phyloP scores from a whole-genome alignment of 257 asterid species.

The Nicotiana obtusifolia region DNA sequence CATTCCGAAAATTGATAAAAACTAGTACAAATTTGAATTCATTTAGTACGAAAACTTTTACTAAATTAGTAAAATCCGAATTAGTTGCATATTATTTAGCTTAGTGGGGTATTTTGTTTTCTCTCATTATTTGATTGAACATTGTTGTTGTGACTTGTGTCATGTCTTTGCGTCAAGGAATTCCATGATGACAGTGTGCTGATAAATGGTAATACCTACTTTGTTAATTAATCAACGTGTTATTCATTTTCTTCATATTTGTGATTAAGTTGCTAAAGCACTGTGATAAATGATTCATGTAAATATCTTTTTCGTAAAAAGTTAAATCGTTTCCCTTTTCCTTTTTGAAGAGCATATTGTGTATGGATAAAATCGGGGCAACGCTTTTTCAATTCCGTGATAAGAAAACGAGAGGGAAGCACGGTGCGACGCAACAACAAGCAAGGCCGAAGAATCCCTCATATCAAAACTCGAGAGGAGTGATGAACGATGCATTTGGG shows the following conservation, averaged over 20 bases:
- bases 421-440: too few relatives aligned
- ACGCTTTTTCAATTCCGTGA: too few relatives aligned
- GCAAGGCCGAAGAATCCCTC: too few relatives aligned
- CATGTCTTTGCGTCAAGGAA: background rate
- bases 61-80: too few relatives aligned
- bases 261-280: background rate
- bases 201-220: background rate
- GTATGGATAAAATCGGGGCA: too few relatives aligned
- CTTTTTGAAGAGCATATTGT: too few relatives aligned
- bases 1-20: too few relatives aligned
- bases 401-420: too few relatives aligned
- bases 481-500: too few relatives aligned
- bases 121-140: background rate
- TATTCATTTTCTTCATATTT: background rate
- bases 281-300: background rate
- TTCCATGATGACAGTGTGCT: background rate
- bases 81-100: background rate
- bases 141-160: background rate
- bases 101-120: background rate
- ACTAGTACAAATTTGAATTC: background rate
- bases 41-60: background rate
- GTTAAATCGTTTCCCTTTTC: too few relatives aligned
- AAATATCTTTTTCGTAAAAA: background rate
- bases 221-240: background rate
- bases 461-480: too few relatives aligned